These are phyloP conservation scores for Ceratobasidium sp. DNA, from an alignment of 1,284 basidiomycete species.

Conservation along the genomic window DNA sequence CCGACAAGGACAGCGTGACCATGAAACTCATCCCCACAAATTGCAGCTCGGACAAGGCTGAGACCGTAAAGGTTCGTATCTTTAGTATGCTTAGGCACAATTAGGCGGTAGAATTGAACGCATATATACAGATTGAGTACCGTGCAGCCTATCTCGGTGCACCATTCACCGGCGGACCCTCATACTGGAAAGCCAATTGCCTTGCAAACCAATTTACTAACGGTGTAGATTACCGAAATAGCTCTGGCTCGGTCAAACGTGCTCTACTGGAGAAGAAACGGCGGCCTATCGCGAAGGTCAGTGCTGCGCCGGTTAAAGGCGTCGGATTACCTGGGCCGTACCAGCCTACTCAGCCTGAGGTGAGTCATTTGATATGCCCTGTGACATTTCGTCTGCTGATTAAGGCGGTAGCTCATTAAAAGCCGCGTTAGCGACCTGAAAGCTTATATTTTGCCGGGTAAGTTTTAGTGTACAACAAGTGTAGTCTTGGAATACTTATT, in stretches of 20 bases:
- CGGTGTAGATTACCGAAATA: constrained; percentile 60
- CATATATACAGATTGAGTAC: constrained; percentile 50
- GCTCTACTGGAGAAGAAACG: background rate
- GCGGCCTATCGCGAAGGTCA: constrained; percentile 57
- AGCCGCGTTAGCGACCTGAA: constrained; percentile 64
- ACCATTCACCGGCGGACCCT: constrained; percentile 64
- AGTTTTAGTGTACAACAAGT: background rate
- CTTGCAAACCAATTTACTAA: constrained; percentile 65
- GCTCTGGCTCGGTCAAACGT: constrained; percentile 44
- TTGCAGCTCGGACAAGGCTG: constrained; percentile 57
- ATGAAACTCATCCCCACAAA: constrained; percentile 60
- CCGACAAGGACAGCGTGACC: constrained; percentile 60
- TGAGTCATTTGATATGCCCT: constrained; percentile 49
- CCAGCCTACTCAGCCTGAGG: constrained; percentile 60
- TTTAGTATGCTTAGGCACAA: background rate
- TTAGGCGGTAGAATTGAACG: too few species aligned
- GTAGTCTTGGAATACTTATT: background rate
- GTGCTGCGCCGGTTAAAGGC: constrained; percentile 57
- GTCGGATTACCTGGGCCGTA: constrained; percentile 62
- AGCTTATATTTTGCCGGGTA: constrained; percentile 64
- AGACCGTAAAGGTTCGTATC: constrained; percentile 59
- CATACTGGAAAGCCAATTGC: constrained; percentile 71
- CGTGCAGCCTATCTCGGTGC: constrained; percentile 61
- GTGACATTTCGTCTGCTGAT: background rate
- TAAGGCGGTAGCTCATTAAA: background rate